A percentile compares a stretch with the other conserved stretches of the same genome.
phyloP scores from a whole-genome alignment of 805 yeast genomes.

The Candida glaebosa region DNA sequence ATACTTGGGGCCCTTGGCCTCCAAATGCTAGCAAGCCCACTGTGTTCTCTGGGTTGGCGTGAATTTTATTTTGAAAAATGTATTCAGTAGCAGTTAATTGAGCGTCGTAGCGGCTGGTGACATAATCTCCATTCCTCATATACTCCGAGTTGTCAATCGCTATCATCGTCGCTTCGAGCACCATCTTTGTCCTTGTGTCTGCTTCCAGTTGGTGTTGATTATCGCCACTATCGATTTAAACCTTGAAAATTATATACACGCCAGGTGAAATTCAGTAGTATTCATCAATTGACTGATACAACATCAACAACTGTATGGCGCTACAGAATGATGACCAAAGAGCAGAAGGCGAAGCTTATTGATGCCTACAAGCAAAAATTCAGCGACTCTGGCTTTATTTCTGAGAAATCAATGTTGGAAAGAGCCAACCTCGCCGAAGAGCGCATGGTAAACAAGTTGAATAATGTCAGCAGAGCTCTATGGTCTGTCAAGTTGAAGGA shows the following conservation, averaged over 20 bases:
- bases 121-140: slow-evolving; percentile 93
- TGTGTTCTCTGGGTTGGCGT: slow-evolving; percentile 88
- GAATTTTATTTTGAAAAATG: slow-evolving; percentile 80
- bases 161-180: slow-evolving; percentile 92
- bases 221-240: slow-evolving; percentile 7
- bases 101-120: slow-evolving; percentile 85
- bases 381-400: neutral
- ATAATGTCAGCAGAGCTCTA: slow-evolving; percentile 45
- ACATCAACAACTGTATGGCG: neutral
- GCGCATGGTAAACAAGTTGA: slow-evolving; percentile 40
- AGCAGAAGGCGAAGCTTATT: slow-evolving; percentile 1
- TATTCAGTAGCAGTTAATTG: slow-evolving; percentile 86
- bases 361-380: slow-evolving; percentile 1
- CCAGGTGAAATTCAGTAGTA: neutral
- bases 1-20: slow-evolving; percentile 80
- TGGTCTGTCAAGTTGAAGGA: slow-evolving; percentile 47
- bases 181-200: slow-evolving; percentile 50
- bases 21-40: slow-evolving; percentile 90
- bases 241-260: neutral
- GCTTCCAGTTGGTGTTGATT: neutral
- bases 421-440: slow-evolving; percentile 26
- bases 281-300: neutral
- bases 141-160: slow-evolving; percentile 94
- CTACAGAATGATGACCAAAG: slow-evolving; percentile 4
- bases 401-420: slow-evolving; percentile 19